These are phyloP conservation scores for Musa troglodytarum DNA, from an alignment of 176 grass and related monocot species.

Conservation along the genomic window DNA sequence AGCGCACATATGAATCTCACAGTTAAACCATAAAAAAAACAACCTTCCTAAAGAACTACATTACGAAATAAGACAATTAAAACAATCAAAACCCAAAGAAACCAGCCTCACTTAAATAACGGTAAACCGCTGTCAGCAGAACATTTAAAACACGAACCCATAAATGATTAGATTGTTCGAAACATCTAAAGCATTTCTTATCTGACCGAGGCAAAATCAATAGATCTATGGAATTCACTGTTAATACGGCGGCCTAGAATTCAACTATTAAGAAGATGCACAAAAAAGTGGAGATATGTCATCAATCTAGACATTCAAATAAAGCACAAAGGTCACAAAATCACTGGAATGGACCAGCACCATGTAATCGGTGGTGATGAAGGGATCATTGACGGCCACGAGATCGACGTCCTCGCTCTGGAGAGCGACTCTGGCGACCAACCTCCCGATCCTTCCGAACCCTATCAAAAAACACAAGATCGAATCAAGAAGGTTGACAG, in stretches of 20 bases:
- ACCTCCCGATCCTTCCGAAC: conserved; percentile 15
- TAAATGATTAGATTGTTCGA: no score
- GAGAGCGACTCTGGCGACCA: conserved; percentile 13
- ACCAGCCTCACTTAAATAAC: no score
- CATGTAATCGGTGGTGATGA: conserved; percentile 22
- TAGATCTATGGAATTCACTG: not conserved
- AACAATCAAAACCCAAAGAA: no score
- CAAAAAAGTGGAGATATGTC: no score
- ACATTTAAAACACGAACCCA: not conserved
- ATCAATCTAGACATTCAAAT: not conserved
- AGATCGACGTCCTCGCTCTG: conserved; percentile 11
- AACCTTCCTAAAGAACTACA: not conserved
- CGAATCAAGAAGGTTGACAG: not conserved
- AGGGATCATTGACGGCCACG: conserved; percentile 11
- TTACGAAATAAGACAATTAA: not conserved
- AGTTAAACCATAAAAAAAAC: not conserved
- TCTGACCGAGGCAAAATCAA: not conserved
- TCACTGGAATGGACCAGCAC: not conserved
- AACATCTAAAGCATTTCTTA: not conserved
- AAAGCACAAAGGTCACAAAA: not conserved
- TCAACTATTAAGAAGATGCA: no score
- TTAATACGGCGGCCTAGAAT: not conserved
- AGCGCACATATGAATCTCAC: not conserved
- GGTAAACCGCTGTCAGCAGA: not conserved
- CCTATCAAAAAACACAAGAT: not conserved